phyloP scores from a whole-genome alignment of 2,329 filamentous ascomycete species.

The Microascus cirrosus region DNA sequence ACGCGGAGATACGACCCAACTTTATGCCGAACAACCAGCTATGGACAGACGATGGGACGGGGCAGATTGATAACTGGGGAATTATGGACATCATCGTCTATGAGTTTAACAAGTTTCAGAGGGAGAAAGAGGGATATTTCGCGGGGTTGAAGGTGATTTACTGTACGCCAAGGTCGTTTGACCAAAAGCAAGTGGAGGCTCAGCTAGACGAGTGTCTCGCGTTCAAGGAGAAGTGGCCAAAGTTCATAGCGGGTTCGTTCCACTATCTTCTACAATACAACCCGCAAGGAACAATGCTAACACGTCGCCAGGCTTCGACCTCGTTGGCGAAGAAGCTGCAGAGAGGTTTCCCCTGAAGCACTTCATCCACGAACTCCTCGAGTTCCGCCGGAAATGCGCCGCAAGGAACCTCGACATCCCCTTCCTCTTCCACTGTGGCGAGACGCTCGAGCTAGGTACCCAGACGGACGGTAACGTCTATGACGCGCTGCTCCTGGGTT shows the following conservation, averaged over 20 bases:
- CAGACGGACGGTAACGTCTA: slow-evolving; percentile 57
- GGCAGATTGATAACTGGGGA: slow-evolving; percentile 38
- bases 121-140: slow-evolving; percentile 30
- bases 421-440: slow-evolving; percentile 67
- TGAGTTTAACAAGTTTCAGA: slow-evolving; percentile 37
- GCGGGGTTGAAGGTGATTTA: slow-evolving; percentile 61
- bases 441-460: slow-evolving; percentile 57
- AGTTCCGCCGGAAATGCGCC: slow-evolving; percentile 42
- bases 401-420: slow-evolving; percentile 44
- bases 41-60: slow-evolving; percentile 42
- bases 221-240: slow-evolving; percentile 43
- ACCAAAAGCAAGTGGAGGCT: slow-evolving; percentile 28
- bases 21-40: slow-evolving; percentile 54
- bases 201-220: slow-evolving; percentile 50
- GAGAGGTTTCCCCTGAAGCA: slow-evolving; percentile 46
- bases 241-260: slow-evolving; percentile 51
- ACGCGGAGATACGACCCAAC: slow-evolving; percentile 61
- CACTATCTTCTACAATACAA: background rate
- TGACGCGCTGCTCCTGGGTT: slow-evolving; percentile 53
- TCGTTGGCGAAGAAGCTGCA: slow-evolving; percentile 54
- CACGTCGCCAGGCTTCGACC: slow-evolving; percentile 45
- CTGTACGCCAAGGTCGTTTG: slow-evolving; percentile 55
- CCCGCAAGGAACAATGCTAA: background rate
- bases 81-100: slow-evolving; percentile 52
- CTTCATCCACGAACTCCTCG: slow-evolving; percentile 42